Evolutionary conservation across 768 basidiomycete genomes (phyloP).

Genomic region (Kwoniella dejecticola): DNA sequence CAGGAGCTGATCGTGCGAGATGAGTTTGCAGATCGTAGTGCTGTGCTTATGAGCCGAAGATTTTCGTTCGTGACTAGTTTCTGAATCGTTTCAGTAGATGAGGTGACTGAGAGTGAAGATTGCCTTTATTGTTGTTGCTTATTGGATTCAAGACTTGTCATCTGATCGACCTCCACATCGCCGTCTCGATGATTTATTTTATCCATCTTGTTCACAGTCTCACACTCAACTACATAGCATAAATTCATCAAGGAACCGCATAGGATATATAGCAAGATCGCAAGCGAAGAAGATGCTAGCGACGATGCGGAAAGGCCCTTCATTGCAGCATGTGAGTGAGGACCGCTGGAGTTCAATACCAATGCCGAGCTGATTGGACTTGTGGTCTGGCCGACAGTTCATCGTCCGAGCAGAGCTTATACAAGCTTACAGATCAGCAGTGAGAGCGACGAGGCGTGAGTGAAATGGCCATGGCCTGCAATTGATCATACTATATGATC

Average conservation of each 20-base stretch:
- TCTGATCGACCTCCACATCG: neutral
- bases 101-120: no score
- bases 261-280: neutral
- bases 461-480: neutral
- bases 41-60: no score
- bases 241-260: neutral
- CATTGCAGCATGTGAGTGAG: constrained; percentile 35
- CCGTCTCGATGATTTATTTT: neutral
- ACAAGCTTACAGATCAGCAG: constrained; percentile 49
- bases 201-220: neutral
- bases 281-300: neutral
- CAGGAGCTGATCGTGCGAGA: no score
- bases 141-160: neutral
- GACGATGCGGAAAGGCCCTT: constrained; percentile 19
- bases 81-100: no score
- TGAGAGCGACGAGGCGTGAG: constrained; percentile 51
- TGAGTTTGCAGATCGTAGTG: no score
- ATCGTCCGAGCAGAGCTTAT: constrained; percentile 45
- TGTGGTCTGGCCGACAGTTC: constrained; percentile 35
- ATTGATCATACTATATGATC: no score
- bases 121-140: neutral
- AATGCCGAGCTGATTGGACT: neutral
- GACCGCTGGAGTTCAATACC: neutral
- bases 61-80: no score
- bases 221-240: neutral